Evolutionary conservation across 371 early-diverging fungal genomes (phyloP), one percentile per base, ranked within the genome.

Genomic region (Mortierella sp.): DNA sequence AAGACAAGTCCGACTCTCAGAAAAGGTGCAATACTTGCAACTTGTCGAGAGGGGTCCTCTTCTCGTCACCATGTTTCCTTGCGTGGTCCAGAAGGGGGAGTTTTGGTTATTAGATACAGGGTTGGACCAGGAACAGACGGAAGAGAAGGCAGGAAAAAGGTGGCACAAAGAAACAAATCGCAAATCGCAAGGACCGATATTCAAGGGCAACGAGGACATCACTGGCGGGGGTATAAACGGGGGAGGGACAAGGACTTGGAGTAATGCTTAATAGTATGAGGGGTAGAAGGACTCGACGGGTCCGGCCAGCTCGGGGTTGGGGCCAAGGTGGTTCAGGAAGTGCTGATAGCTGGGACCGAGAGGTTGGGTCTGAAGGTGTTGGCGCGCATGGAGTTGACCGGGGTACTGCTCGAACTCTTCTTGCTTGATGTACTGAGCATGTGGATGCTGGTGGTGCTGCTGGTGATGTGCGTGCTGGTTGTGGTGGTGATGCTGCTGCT

Each of bases 251-350:
- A 24, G 9, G 64, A 9, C 37, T 16, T 61, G 64, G 10, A 1
- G 9, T 4, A 64, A 19, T 34, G 37, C 64, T 64, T 64, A 64
- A 37, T 64, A 64, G 64, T 64, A 64, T 13, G 34, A 10, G 19
- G 64, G 64, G 24, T 64, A 37, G 64, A 37, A 64, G 2, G 37
- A 34, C 64, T 82, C 82, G 31, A 78, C 78, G 26, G 78, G 61
- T 4, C 40, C 59, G 24, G 19, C 61, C 69, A 82, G 40, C 31
- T 78, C 82, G 53, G 72, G 57, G 70, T 69, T 69, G 43, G 81
- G 71, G 3, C 71, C 74, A 40, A 77, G 81, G 51, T 81, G 81
- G 71, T 13, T 70, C 44, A 82, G 31, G 46, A 78, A 73, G 31
- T 67, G 61, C 37, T 76, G 84, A 28, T 77, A 75, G 53, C 72